Evolutionary conservation across 352 stramenopile genomes (phyloP), one percentile per base, ranked within the genome.

Genomic region (Pythium vanterpoolii): DNA sequence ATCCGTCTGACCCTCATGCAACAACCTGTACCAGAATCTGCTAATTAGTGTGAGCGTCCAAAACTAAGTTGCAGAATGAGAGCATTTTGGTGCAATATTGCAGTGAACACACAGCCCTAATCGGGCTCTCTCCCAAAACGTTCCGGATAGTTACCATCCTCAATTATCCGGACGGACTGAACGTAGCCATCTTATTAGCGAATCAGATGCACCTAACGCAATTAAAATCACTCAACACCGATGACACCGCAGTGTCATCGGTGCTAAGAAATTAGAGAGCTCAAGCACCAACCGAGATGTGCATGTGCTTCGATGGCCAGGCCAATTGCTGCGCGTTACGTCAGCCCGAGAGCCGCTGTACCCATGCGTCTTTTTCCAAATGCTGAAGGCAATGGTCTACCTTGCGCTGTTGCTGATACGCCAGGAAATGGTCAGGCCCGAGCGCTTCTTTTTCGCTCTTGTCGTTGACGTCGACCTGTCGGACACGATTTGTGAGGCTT

Each of bases 341-440:
- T 66, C 53, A 71, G 23, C 58, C 64, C 30, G 57, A 63, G 18
- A 61, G 28, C 4, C 64, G 58, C 36, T 55, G 28, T 16, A 53
- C 63, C 79, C 79, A 89, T 2, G 72, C 64, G 33, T 62, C 60
- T 19, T 68, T 64, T 55, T 75, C 72, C 36, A 93, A 64, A n/a
- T 58, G 43, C 52, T 93, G 68, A 3, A 93, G 77, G 11, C 65
- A 75, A 45, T 84, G 82, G 48, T 75, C 73, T 38, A 78, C 71
- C 45, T 76, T 88, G 23, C 64, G 78, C 28, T 76, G 77, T 42
- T 74, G 71, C 43, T 89, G 79, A 56, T 89, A 93, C 27, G 68
- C 74, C 26, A 89, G 69, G 19, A 87, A 86, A 24, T 79, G 76
- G 46, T 89, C 74, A 5, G 53, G 34, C 11, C 58, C 61, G 18